These are phyloP conservation scores for Hydnomerulius pinastri DNA, from an alignment of 768 basidiomycete species.

Conservation along the genomic window DNA sequence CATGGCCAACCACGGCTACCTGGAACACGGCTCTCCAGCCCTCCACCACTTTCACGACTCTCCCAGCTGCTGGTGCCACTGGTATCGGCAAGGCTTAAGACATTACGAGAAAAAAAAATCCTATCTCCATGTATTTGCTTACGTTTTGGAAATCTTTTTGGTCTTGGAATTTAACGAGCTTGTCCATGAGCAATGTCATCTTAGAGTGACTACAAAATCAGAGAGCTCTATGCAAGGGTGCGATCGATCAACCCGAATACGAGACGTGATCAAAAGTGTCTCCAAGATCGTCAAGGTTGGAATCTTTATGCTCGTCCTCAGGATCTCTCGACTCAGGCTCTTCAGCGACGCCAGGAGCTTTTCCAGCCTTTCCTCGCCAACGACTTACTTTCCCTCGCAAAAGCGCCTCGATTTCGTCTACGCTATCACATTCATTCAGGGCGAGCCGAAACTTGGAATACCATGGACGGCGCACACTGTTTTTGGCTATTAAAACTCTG, in stretches of 20 bases:
- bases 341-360: constrained; percentile 1
- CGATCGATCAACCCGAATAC: background rate
- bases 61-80: background rate
- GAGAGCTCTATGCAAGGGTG: too few relatives aligned
- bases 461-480: constrained; percentile 55
- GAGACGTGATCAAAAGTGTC: background rate
- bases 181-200: too few relatives aligned
- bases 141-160: too few relatives aligned
- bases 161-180: too few relatives aligned
- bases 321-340: background rate
- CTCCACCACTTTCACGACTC: too few relatives aligned
- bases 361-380: constrained; percentile 47
- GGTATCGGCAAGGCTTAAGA: too few relatives aligned
- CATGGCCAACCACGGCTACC: background rate
- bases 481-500: constrained; percentile 8
- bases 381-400: constrained; percentile 45
- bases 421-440: constrained; percentile 40
- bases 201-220: too few relatives aligned
- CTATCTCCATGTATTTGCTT: too few relatives aligned
- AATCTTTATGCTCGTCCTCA: constrained; percentile 1
- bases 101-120: too few relatives aligned
- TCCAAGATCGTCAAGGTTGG: constrained; percentile 5
- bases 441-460: constrained; percentile 54
- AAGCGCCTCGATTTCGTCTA: constrained; percentile 50
- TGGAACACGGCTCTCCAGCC: background rate